A percentile compares a stretch with the other conserved stretches of the same genome.
Conservation (phyloP, 208 protist genomes). For the Novymonas esmeraldas region DNA sequence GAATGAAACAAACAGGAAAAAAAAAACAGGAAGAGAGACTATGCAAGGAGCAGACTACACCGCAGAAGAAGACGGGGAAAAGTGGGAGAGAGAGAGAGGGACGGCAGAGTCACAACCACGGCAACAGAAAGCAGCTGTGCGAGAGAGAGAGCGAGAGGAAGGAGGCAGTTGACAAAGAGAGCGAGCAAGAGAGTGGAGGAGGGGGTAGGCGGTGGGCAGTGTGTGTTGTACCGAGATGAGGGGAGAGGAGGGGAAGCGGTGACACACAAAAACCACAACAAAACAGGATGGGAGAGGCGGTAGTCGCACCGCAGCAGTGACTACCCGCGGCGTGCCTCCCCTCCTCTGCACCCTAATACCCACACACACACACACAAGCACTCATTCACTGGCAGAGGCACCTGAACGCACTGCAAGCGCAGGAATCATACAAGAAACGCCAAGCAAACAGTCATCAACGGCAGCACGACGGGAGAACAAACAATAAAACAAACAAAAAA, state of each 20-base stretch:
- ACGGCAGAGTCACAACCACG: not conserved
- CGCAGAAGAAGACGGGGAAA: not conserved
- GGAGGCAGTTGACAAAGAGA: not conserved
- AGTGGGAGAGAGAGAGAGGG: not conserved
- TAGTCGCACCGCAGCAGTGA: too few species aligned
- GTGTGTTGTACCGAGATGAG: too few species aligned
- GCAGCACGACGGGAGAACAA: not conserved
- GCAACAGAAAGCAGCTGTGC: too few species aligned
- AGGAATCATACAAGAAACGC: too few species aligned
- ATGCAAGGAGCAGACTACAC: not conserved
- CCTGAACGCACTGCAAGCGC: not conserved
- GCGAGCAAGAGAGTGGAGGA: not conserved
- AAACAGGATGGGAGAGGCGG: too few species aligned
- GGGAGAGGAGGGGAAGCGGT: too few species aligned
- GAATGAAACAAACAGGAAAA: not conserved
- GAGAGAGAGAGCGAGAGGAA: not conserved
- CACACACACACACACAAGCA: not conserved
- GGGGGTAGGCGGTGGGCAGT: not conserved
- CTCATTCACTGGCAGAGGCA: not conserved
- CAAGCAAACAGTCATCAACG: too few species aligned
- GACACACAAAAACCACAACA: too few species aligned
- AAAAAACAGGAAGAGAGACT: not conserved
- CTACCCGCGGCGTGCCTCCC: too few species aligned
- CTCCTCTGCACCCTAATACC: constrained; percentile 1
- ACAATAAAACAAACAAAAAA: not conserved